A percentile compares a stretch with the other conserved stretches of the same genome.
phyloP scores from a whole-genome alignment of 2,329 filamentous ascomycete species.

The Aspergillus costaricaensis region DNA sequence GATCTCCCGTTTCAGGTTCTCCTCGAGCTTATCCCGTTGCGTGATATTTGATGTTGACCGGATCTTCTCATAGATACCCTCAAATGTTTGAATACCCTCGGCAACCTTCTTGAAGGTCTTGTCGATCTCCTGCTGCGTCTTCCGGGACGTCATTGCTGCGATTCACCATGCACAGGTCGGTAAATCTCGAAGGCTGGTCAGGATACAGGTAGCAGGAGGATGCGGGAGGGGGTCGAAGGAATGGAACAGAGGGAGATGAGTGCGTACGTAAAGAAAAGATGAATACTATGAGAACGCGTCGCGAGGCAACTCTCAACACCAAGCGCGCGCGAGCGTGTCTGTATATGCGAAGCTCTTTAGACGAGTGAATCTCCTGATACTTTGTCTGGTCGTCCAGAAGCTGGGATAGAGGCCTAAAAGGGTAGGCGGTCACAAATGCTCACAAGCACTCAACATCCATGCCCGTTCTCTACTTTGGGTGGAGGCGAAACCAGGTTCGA shows the following conservation, averaged over 20 bases:
- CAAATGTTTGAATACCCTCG: slow-evolving; percentile 89
- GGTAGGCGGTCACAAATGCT: slow-evolving; percentile 16
- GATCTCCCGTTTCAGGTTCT: slow-evolving; percentile 98
- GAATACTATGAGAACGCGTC: not conserved
- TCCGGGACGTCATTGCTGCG: slow-evolving; percentile 80
- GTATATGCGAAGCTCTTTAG: slow-evolving; percentile 11
- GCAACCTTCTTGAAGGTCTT: slow-evolving; percentile 99
- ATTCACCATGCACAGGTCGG: slow-evolving; percentile 27
- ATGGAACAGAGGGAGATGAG: not conserved
- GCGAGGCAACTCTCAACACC: slow-evolving; percentile 15
- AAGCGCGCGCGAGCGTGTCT: slow-evolving; percentile 10
- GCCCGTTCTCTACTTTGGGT: not conserved
- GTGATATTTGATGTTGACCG: slow-evolving; percentile 87
- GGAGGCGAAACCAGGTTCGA: not conserved
- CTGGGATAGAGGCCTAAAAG: slow-evolving; percentile 14
- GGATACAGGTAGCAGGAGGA: not conserved
- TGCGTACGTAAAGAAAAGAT: not conserved
- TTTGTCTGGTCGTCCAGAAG: slow-evolving; percentile 16
- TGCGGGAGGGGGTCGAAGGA: not conserved
- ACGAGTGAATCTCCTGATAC: slow-evolving; percentile 19
- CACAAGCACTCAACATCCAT: not conserved
- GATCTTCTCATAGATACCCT: slow-evolving; percentile 97
- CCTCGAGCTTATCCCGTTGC: slow-evolving; percentile 97
- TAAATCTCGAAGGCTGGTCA: slow-evolving; percentile 21
- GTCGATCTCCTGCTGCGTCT: slow-evolving; percentile 96